Conservation (phyloP, 495 filamentous ascomycete species). For the Tetracladium marchalianum region DNA sequence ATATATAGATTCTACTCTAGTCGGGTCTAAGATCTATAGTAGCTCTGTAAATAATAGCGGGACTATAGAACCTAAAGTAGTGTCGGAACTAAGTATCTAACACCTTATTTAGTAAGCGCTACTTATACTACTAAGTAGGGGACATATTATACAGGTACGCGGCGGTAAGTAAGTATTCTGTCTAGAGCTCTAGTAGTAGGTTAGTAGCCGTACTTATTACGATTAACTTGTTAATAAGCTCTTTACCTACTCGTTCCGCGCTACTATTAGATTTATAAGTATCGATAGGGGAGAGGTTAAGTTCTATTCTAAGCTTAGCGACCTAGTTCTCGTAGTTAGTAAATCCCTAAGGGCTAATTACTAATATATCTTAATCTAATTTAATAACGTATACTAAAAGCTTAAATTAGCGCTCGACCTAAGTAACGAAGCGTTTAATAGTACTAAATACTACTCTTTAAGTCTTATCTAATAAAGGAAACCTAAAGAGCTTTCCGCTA, state of each 20-base stretch:
- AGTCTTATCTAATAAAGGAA: neutral
- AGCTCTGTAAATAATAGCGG: no score
- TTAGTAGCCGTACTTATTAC: neutral
- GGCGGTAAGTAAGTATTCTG: no score
- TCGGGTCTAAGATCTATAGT: no score
- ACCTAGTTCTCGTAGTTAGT: neutral
- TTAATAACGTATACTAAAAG: neutral
- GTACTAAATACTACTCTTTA: neutral
- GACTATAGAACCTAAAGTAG: no score
- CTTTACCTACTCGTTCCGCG: neutral
- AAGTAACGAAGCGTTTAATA: neutral
- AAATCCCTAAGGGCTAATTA: neutral
- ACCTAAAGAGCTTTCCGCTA: neutral
- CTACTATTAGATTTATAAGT: neutral
- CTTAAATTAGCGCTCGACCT: neutral
- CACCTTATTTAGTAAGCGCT: no score
- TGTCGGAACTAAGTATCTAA: no score
- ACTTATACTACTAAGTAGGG: no score
- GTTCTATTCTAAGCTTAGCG: neutral
- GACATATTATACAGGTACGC: no score
- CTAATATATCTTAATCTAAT: neutral
- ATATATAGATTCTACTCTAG: no score
- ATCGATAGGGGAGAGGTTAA: neutral
- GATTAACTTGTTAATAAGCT: constrained; percentile 1
- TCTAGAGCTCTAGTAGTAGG: constrained; percentile 6